Evolutionary conservation across 2,329 filamentous ascomycete species (phyloP).

Genomic region (Camillea tinctor): DNA sequence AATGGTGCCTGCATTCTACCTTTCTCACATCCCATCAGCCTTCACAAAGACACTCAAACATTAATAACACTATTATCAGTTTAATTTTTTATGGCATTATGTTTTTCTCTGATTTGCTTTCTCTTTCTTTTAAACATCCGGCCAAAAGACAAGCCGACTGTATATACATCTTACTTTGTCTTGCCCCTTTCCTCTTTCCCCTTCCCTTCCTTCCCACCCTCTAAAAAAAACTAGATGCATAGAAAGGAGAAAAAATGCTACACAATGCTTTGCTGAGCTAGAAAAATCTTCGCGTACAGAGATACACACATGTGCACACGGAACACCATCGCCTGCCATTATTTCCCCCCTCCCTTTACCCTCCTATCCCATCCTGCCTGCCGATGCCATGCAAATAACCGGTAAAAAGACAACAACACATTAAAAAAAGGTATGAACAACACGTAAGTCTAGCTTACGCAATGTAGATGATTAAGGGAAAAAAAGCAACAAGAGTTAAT

Average conservation of each 20-base stretch:
- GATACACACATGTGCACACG: no score
- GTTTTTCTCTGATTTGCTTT: not conserved
- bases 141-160: not conserved
- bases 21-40: no score
- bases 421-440: not conserved
- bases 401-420: not conserved
- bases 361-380: no score
- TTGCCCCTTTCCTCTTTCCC: not conserved
- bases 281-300: no score
- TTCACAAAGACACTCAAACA: no score
- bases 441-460: not conserved
- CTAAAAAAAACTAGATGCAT: not conserved
- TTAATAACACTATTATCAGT: no score
- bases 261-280: not conserved
- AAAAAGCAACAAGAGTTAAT: not conserved
- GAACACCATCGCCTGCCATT: no score
- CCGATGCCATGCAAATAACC: not conserved
- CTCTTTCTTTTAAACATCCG: not conserved
- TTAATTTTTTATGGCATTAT: no score
- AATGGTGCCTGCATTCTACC: no score
- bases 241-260: not conserved
- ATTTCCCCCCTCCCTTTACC: not conserved
- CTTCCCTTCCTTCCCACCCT: no score
- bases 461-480: not conserved
- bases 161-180: not conserved